Evolutionary conservation across 225 moss, liverwort and hornwort species (phyloP), one percentile per base, ranked within the genome.

Genomic region (Ulota crispa): DNA sequence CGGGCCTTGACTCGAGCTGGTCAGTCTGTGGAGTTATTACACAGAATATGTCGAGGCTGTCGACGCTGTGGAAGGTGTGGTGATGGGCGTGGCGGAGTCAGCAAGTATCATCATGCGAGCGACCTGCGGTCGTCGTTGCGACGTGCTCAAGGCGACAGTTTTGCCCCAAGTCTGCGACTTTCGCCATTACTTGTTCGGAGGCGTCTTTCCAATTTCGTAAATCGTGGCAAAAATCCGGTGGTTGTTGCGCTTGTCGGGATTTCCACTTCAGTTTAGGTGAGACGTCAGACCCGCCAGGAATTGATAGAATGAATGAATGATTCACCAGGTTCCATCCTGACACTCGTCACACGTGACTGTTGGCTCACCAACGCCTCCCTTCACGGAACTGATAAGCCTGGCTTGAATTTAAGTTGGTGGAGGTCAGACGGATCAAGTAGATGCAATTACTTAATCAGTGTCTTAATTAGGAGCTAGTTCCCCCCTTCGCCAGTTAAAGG

Each of bases 121-220:
- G 5, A 72, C 80, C 23, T 83, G 80, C 26, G 86, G 83, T 7
- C 67, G 67, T 27, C 86, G 83, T 23, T 67, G 86, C 76, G 66
- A 66, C 47, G 86, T 75, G 41, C 67, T 80, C 66, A 71, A 80
- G 80, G 80, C 80, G 16, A 72, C 42, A 53, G 53, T 80, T 59
- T 66, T 52, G 50, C 83, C 72, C 21, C 86, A 72, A 31, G 76
- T 57, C 71, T 86, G 83, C 34, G 83, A 83, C 77, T 53, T 83
- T 66, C 86, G 86, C 52, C 83, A 80, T 28, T 77, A 83, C 76
- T 72, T 80, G 83, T 80, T 77, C 72, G 76, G 80, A 10, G 5
- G 68, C 68, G 13, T 76, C 30, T 52, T 52, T n/a, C 36, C 45
- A 3, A 34, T 36, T 16, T 37, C 73, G 28, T 9, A 3, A 39